Evolutionary conservation across 2,329 filamentous ascomycete genomes (phyloP), one percentile per base, ranked within the genome.

Genomic region (Colletotrichum lentis): DNA sequence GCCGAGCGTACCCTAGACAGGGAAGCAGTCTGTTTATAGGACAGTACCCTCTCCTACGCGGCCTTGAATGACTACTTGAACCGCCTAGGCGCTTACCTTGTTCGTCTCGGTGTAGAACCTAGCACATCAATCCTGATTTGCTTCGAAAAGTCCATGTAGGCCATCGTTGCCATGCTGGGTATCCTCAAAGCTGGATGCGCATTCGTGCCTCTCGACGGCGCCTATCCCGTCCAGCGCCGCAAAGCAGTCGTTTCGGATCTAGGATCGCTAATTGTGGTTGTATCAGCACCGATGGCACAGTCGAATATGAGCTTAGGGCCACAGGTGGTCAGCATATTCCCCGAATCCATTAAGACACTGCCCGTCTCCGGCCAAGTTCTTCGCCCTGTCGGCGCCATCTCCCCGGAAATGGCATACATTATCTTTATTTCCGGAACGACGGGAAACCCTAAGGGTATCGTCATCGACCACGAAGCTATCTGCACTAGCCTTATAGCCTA

Each of bases 381-480:
- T 46, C 22, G 16, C 49, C 43, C 46, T 22, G 47, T 11, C 47
- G 14, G 14, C 54, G 5, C 4, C 39, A 31, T 12, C 39, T 44
- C 57, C 24, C 31, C 35, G 37, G 70, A 73, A 39, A 47, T 69
- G 11, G 72, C 73, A 14, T 74, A 73, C 24, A 81, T 84, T 72
- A 82, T 73, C 57, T 72, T 71, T 41, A 73, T 71, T 5, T 72
- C 82, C 14, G 83, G 83, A 18, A 83, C 80, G 43, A 85, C 81
- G 5, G 83, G 81, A n/a, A 75, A 76, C 37, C 82, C 82, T 11
- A 84, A 84, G 74, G 82, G 82, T 44, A 81, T 84, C 35, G 78
- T 84, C 50, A 56, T 72, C 47, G 68, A 70, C 54, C 71, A 73
- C 70, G 65, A 39, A 60, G 64, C 20, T 55, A 61, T 46, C 11